Conservation (phyloP, 768 basidiomycete genomes). For the Boletus coccyginus region DNA sequence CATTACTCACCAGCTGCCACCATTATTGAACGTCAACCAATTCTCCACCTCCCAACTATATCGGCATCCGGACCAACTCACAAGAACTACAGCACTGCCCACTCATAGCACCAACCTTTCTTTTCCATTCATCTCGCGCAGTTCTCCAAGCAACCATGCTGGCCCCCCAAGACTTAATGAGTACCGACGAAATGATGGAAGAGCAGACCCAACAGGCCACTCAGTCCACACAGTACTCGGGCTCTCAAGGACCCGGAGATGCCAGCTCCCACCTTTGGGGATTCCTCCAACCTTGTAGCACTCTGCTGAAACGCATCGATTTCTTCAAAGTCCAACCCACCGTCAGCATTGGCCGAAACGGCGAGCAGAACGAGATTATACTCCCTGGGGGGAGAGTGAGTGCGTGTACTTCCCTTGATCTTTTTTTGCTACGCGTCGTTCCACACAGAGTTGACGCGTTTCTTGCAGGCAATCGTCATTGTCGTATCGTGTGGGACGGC, state of each 20-base stretch:
- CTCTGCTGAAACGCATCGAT: constrained; percentile 52
- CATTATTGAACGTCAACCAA: neutral
- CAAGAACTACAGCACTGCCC: neutral
- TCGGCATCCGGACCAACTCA: neutral
- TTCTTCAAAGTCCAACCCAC: constrained; percentile 51
- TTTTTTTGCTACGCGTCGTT: constrained; percentile 13
- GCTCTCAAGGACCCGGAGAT: constrained; percentile 25
- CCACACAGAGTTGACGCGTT: constrained; percentile 25
- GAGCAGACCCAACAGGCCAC: constrained; percentile 41
- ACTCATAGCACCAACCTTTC: neutral
- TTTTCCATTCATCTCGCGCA: neutral
- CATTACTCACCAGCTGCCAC: neutral
- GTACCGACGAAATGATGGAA: constrained; percentile 27
- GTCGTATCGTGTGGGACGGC: constrained; percentile 37
- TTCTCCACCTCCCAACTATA: neutral
- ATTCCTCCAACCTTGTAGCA: constrained; percentile 63
- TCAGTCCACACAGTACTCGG: constrained; percentile 36
- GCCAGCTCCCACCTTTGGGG: constrained; percentile 56
- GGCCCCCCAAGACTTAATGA: constrained; percentile 20
- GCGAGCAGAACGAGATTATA: constrained; percentile 45
- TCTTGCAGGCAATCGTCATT: constrained; percentile 38
- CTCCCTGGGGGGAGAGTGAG: constrained; percentile 74
- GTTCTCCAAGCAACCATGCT: constrained; percentile 14
- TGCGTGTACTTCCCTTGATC: constrained; percentile 33
- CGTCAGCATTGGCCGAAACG: constrained; percentile 56